Base-by-base conservation (phyloP, 2,329 filamentous ascomycete genomes). In the Diaporthe helianthi region DNA sequence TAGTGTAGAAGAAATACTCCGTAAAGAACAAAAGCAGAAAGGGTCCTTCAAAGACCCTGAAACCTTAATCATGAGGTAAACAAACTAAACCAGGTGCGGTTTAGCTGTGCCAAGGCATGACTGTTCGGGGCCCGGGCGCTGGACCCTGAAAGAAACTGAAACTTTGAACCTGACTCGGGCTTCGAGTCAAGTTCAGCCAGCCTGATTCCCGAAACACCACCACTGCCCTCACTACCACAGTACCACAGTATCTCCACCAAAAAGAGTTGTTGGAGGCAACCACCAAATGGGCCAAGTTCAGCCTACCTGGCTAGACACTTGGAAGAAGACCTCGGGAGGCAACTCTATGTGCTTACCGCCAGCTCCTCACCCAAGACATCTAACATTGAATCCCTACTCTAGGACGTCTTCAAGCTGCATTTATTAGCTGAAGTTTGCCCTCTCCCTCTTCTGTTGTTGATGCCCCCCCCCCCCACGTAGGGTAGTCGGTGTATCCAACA, bases 401-500 rank as follows among this genome's bases (percentile, higher is more conserved):
- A 51, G 51, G 49, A 8, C 8, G n/a, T n/a, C n/a, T n/a, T n/a
- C n/a, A n/a, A n/a, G n/a, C n/a, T n/a, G n/a, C n/a, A n/a, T n/a
- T n/a, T n/a, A n/a, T n/a, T n/a, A n/a, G n/a, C n/a, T n/a, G n/a
- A n/a, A n/a, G n/a, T n/a, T n/a, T n/a, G n/a, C n/a, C n/a, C n/a
- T n/a, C 51, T 55, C 22, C 31, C 58, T 38, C 60, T 58, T 26
- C 51, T 69, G 41, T 60, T 55, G 38, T 36, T 67, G 61, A n/a
- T n/a, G n/a, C n/a, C n/a, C n/a, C n/a, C n/a, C n/a, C n/a, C 46
- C 52, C 61, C 68, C 68, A 69, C 19, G 51, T 69, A 24, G 63
- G 53, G 36, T 69, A 69, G 31, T 69, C 68, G 15, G 63, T 66
- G 44, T 69, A 69, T 6, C 63, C 53, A n/a, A 69, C 68, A 17